Evolutionary conservation across 352 stramenopile species (phyloP).

Genomic region (Globisporangium lucens): DNA sequence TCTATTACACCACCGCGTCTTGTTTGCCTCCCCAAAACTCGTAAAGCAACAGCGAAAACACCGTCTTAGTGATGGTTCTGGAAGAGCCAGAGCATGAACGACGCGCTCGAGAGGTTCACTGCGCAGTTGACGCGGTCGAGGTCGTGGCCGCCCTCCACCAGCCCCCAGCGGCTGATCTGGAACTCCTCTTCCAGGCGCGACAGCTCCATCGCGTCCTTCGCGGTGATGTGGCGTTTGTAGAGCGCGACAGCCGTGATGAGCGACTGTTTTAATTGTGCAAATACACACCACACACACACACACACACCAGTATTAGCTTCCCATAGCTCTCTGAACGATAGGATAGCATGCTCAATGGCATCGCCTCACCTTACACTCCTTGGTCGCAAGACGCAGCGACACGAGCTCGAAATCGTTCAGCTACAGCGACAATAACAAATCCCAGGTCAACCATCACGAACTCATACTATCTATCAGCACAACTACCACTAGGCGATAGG

Average conservation of each 20-base stretch:
- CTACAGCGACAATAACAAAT: slow-evolving; percentile 23
- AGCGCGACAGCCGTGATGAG: slow-evolving; percentile 78
- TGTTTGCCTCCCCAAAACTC: too few species aligned
- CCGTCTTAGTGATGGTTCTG: slow-evolving; percentile 53
- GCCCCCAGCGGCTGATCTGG: slow-evolving; percentile 85
- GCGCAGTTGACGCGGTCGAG: slow-evolving; percentile 85
- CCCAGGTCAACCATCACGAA: slow-evolving; percentile 5
- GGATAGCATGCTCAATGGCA: neutral
- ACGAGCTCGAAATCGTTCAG: slow-evolving; percentile 76
- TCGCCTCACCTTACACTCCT: slow-evolving; percentile 76
- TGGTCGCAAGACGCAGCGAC: slow-evolving; percentile 66
- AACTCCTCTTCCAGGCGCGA: slow-evolving; percentile 86
- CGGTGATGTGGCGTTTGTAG: slow-evolving; percentile 82
- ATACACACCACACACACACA: slow-evolving; percentile 4
- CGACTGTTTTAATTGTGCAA: slow-evolving; percentile 34
- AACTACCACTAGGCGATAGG: neutral
- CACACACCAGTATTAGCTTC: neutral
- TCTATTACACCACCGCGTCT: neutral
- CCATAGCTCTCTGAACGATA: neutral
- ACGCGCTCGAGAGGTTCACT: slow-evolving; percentile 81
- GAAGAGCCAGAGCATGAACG: slow-evolving; percentile 81
- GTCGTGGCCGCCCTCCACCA: slow-evolving; percentile 88
- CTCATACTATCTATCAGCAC: neutral
- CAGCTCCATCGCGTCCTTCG: slow-evolving; percentile 84
- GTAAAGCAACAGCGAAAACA: too few species aligned